Evolutionary conservation across 495 filamentous ascomycete species (phyloP).

Genomic region (Acidiella bohemica): DNA sequence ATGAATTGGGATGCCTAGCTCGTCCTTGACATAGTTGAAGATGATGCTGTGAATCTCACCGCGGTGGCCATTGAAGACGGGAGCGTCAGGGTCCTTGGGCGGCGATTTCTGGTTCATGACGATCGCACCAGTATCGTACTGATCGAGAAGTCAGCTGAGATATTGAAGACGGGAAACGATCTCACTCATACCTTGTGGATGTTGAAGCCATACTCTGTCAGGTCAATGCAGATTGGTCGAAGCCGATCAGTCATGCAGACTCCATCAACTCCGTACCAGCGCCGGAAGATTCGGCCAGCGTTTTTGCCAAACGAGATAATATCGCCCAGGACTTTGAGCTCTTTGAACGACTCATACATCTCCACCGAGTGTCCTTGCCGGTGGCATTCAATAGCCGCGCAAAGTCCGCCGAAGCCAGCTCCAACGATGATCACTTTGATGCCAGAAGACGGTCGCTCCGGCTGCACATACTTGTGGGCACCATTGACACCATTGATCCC

Average conservation of each 20-base stretch:
- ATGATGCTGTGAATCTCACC: constrained; percentile 47
- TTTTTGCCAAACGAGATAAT: constrained; percentile 54
- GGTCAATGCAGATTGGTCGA: constrained; percentile 39
- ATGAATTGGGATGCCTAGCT: constrained; percentile 42
- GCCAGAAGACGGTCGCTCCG: constrained; percentile 11
- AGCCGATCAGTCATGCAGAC: constrained; percentile 33
- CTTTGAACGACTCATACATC: constrained; percentile 45
- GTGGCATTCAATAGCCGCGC: constrained; percentile 47
- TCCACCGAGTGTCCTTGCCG: constrained; percentile 50
- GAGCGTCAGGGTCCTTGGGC: constrained; percentile 34
- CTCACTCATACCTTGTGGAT: no score
- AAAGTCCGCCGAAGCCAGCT: constrained; percentile 48
- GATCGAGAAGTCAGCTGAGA: no score
- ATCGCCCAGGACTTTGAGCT: constrained; percentile 46
- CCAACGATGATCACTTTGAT: constrained; percentile 28
- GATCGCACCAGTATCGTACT: constrained; percentile 44
- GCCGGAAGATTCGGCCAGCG: constrained; percentile 24
- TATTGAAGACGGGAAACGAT: no score
- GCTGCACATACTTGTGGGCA: constrained; percentile 39
- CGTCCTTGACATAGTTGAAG: constrained; percentile 43
- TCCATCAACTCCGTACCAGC: constrained; percentile 33
- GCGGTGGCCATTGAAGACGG: constrained; percentile 47
- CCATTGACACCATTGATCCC: constrained; percentile 45
- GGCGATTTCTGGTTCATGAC: constrained; percentile 41
- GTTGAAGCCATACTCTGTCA: constrained; percentile 41